Conservation (phyloP, 805 yeast genomes). For the Grigorovia humatica region DNA sequence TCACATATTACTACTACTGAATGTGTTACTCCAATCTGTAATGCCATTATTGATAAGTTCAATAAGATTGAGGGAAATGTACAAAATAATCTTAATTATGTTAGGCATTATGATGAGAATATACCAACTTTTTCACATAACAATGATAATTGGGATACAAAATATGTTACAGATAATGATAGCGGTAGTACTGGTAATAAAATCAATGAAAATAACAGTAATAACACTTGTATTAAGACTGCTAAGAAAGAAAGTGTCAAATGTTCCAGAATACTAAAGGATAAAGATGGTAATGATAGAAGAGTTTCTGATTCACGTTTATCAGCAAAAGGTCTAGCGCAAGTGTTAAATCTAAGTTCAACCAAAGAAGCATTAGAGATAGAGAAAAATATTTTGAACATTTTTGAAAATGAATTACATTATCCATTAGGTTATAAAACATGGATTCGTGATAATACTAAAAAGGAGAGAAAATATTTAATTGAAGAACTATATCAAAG, state of each 20-base stretch:
- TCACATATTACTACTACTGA: neutral
- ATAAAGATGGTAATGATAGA: constrained; percentile 4
- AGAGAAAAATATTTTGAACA: constrained; percentile 42
- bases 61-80: neutral
- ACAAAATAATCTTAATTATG: too few relatives aligned
- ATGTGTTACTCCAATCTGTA: neutral
- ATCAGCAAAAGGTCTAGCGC: constrained; percentile 46
- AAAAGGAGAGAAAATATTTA: constrained; percentile 42
- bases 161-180: neutral
- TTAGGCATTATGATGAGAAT: too few relatives aligned
- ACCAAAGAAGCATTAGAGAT: constrained; percentile 46
- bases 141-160: too few relatives aligned
- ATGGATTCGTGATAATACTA: constrained; percentile 74
- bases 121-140: too few relatives aligned
- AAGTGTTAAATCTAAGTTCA: constrained; percentile 38
- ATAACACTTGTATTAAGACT: neutral
- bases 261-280: neutral
- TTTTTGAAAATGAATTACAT: constrained; percentile 48
- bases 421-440: constrained; percentile 70
- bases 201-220: too few relatives aligned
- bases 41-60: neutral
- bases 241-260: neutral
- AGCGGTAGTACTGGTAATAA: too few relatives aligned
- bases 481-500: constrained; percentile 37
- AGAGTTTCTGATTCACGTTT: constrained; percentile 42